Base-by-base conservation (phyloP, 768 basidiomycete species). In the Xerocomus potaroensis region DNA sequence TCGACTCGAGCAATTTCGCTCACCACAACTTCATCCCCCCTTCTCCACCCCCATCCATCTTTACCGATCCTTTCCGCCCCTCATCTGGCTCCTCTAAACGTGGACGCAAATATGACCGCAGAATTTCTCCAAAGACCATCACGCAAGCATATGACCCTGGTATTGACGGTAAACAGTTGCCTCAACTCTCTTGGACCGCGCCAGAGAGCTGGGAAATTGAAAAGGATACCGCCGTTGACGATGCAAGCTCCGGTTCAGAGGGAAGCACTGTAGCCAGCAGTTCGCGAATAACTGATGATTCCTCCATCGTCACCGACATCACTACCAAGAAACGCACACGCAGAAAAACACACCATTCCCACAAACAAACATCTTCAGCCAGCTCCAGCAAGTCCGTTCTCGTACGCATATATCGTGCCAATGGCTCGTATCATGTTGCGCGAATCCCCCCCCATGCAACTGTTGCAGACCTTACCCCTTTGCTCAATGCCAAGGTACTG, bases 201-300 rank as follows among this genome's bases (percentile, higher is more conserved):
- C 88, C 88, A 1, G 78, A 89, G 58, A 87, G 85, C 45, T 90
- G 88, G 87, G 83, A 74, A 1, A 83, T 87, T 12, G 76, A 78
- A 38, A 74, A 72, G 42, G 73, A 72, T 10, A 34, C 46, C 3
- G 60, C 51, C 16, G 69, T 63, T 7, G 69, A 64, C 4, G 71
- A 65, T 3, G 69, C 68, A 16, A 65, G 73, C 36, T 69, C 75
- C 2, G 68, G 70, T 18, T 75, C 77, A 16, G 76, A 45, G 68
- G 56, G 59, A 51, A 58, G 60, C 41, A 3, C 53, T 8, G 37
- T 48, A 38, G 41, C 56, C n/a, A 47, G 47, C 57, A 47, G 19
- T 34, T 57, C 57, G 32, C 59, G 49, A 24, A 32, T 44, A 27
- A 40, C 46, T 36, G 59, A 53, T 34, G 52, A 53, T 43, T 36